Base-by-base conservation (phyloP, 345 rosid species). In the Angophora floribunda region DNA sequence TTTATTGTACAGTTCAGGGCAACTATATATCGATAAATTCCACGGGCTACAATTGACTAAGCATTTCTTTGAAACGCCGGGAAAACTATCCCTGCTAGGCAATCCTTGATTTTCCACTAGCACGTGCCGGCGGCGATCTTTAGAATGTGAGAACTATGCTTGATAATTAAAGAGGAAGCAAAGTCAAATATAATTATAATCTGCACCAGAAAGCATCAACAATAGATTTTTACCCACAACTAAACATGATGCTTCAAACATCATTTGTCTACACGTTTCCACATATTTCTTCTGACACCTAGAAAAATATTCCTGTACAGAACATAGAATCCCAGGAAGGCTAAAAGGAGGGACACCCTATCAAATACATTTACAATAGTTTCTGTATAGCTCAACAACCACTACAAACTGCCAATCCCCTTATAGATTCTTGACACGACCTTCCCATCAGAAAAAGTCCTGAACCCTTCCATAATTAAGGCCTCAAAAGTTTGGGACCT, bases 401-500 rank as follows among this genome's bases (percentile, higher is more conserved):
- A 75, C 49, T 6, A 41, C 22, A 75, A 41, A 17, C 82, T 70
- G 47, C 82, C 36, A 36, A 36, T 70, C 13, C 75, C 82, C 47
- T 70, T 36, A 19, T 8, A 17, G 47, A 75, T 75, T 75, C 47
- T 75, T 75, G 82, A 36, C 82, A 75, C 49, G 82, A 70, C 80
- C 80, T 70, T 70, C 22, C 55, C 41, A 51, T 30, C 87, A 51
- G 41, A n/a, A 51, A 51, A 59, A 4, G 86, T 59, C 41, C 63
- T 19, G 41, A 53, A 86, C 30, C 30, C 55, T 14, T 80, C n/a
- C 75, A 57, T 88, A 5, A 15, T 93, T 90, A 92, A 75, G 94
- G 91, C 89, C 92, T 93, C 89, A 94, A 86, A 88, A 91, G 93
- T 90, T 93, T 96, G 65, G 95, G 93, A 89, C 97, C 95, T 85